Percentiles rank a stretch among this genome's conserved stretches.
phyloP scores from a whole-genome alignment of 345 rosid genomes.

The Moricandia moricandioides region DNA sequence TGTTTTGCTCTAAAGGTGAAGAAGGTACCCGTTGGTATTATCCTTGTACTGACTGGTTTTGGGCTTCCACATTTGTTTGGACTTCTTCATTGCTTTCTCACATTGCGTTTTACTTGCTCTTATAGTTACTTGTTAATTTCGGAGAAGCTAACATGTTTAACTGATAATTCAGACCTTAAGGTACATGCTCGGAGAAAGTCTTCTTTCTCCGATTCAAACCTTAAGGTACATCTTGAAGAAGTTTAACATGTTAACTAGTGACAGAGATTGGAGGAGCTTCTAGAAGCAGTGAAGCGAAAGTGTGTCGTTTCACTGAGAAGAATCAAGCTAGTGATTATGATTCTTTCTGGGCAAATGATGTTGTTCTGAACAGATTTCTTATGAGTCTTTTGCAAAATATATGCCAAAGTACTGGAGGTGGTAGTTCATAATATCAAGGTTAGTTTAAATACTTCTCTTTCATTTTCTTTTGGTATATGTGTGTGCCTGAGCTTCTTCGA shows the following conservation, averaged over 20 bases:
- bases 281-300: conserved; percentile 41
- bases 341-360: conserved; percentile 69
- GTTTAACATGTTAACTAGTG: conserved; percentile 53
- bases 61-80: no score
- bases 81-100: no score
- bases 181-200: no score
- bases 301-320: conserved; percentile 14
- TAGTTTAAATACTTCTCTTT: conserved; percentile 1
- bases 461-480: not conserved
- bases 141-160: no score
- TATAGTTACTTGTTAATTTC: no score
- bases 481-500: not conserved
- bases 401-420: conserved; percentile 65
- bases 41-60: no score
- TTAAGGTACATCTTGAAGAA: conserved; percentile 34
- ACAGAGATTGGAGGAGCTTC: conserved; percentile 69
- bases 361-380: conserved; percentile 58
- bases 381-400: conserved; percentile 53
- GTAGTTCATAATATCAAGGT: conserved; percentile 69
- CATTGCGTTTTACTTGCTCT: no score
- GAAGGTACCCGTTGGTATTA: no score
- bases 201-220: no score
- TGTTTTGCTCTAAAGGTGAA: no score
- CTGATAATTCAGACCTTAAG: no score
- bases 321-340: conserved; percentile 13